Base-by-base conservation (phyloP, 78 protist genomes). In the Dictyostelium firmibasis region DNA sequence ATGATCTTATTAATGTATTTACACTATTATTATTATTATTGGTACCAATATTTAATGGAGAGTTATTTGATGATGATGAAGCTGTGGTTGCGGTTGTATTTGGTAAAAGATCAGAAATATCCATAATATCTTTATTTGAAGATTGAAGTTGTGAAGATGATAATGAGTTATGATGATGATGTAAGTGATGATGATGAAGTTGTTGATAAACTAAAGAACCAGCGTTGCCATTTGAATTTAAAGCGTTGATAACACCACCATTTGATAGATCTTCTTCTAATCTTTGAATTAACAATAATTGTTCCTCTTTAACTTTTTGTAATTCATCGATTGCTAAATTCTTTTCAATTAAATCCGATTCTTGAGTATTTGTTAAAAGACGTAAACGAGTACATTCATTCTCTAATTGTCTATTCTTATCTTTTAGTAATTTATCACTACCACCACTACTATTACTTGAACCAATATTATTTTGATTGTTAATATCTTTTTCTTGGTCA, bases 391-490 rank as follows among this genome's bases (percentile, higher is more conserved):
- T 86, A n/a, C 62, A 72, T 36, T 94, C 97, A 69, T 82, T 87
- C 43, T 94, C 95, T 29, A 94, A 43, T 57, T 94, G 91, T 77
- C 89, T 86, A 60, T 85, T 86, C 38, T 94, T 94, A 9, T 94
- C 97, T 43, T 86, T 94, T 38, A 94, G n/a, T 16, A 87, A 4
- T n/a, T 93, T 91, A 5, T 67, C 38, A 35, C 25, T 43, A 75
- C 44, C 38, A n/a, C 13, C 78, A 57, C 44, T 16, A 25, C 8
- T 27, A 4, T 35, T 83, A 27, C 79, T 69, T 4, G 1, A 23
- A 33, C 16, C 10, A 18, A 44, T 83, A 1, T 2, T 41, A 7
- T 27, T 16, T 18, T 4, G 62, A 60, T n/a, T 20, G 33, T 27
- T 13, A 20, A 35, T 83, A 20, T 89, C 72, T n/a, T 31, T n/a